Conservation (phyloP, 345 rosid species). For the Salix purpurea region DNA sequence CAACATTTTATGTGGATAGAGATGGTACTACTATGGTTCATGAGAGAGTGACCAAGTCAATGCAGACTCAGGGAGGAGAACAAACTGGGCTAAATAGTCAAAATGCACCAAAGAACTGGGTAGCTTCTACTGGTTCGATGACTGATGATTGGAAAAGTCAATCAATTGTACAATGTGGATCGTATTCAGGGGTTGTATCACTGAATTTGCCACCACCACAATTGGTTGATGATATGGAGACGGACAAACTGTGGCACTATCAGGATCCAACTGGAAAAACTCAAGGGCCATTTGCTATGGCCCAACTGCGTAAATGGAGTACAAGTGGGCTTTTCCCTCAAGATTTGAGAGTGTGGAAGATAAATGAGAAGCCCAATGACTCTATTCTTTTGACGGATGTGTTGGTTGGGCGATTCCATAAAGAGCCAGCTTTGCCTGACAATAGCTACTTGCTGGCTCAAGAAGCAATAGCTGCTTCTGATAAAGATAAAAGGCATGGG, state of each 20-base stretch:
- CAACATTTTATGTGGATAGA: conserved; percentile 25
- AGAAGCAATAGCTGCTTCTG: conserved; percentile 19
- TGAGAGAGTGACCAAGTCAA: conserved; percentile 21
- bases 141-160: conserved; percentile 13
- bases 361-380: conserved; percentile 50
- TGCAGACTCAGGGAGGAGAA: conserved; percentile 17
- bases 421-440: conserved; percentile 23
- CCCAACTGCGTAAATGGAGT: conserved; percentile 72
- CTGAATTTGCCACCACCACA: conserved; percentile 28
- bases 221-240: conserved; percentile 41
- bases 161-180: conserved; percentile 14
- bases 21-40: conserved; percentile 30
- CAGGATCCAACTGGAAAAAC: conserved; percentile 71
- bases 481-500: conserved; percentile 22
- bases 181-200: conserved; percentile 25
- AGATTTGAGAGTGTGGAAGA: conserved; percentile 70
- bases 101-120: conserved; percentile 28
- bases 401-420: conserved; percentile 39
- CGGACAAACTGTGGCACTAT: conserved; percentile 67
- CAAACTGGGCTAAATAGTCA: background rate
- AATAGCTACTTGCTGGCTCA: conserved; percentile 12
- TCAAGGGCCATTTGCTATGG: conserved; percentile 86
- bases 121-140: conserved; percentile 20
- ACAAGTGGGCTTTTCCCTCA: conserved; percentile 64
- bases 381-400: conserved; percentile 76